Base-by-base conservation (phyloP, 179 eudicot genomes). In the Drosera spatulata region DNA sequence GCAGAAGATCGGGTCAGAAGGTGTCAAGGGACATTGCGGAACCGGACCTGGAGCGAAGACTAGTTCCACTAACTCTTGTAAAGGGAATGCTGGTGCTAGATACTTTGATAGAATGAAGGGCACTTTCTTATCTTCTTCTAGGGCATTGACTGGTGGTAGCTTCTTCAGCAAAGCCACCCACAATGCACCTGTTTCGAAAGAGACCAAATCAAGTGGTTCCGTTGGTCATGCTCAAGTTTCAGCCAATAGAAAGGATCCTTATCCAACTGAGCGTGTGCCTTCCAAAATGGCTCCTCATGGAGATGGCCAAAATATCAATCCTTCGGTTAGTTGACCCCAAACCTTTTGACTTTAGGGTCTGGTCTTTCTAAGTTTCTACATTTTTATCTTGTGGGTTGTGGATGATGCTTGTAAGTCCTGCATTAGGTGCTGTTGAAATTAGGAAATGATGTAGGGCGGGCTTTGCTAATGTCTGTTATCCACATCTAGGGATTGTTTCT, bases 21-120 rank as follows among this genome's bases (percentile, higher is more conserved):
- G 64, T 71, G 63, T 69, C 43, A 82, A 80, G 77, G 67, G 67
- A 53, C 71, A 71, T 61, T 75, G 74, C 59, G 96, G 79, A 48
- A 37, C 63, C 49, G 73, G 81, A 37, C 63, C 78, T 70, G 84
- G 77, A 60, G 53, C 60, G 66, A 91, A 80, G 80, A 67, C 75
- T 71, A 73, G 59, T 68, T 53, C 64, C 58, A 39, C 75, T 15
- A 86, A 53, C 77, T 68, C 78, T 75, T 72, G 61, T 68, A 73
- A 81, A 63, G 99, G 76, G 63, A 77, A 72, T 73, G 83, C 79
- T 66, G 93, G 97, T 61, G 63, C 95, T 43, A 75, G 95, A 77
- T 89, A 93, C 76, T 79, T 93, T 61, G 97, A 93, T 68, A 82
- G 86, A 15, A 72, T 93, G 97, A 82, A 65, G 83, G 97, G 99